phyloP scores from a whole-genome alignment of 164 flowering plant species.

The Brasenia schreberi region DNA sequence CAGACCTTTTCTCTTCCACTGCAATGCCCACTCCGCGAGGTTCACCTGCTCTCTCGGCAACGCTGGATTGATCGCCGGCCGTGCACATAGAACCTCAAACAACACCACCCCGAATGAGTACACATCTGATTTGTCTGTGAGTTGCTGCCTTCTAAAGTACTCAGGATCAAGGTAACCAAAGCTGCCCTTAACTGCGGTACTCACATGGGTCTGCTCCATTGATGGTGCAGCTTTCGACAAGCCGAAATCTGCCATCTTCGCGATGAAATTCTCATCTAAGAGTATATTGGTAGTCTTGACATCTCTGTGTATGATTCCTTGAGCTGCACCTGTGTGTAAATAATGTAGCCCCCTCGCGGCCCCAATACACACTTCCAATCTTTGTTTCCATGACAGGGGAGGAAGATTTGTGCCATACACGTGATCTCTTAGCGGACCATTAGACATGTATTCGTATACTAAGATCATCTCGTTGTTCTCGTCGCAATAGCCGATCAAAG shows the following conservation, averaged over 20 bases:
- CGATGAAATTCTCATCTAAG: conserved; percentile 13
- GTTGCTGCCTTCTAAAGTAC: conserved; percentile 13
- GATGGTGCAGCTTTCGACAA: conserved; percentile 12
- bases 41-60: conserved; percentile 20
- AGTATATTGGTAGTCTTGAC: conserved; percentile 16
- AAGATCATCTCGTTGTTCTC: conserved; percentile 16
- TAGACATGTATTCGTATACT: conserved; percentile 16
- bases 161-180: conserved; percentile 16
- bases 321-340: conserved; percentile 15
- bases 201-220: conserved; percentile 15
- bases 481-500: conserved; percentile 15
- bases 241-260: conserved; percentile 15
- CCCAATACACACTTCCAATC: conserved; percentile 13
- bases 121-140: conserved; percentile 14
- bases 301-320: conserved; percentile 15
- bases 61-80: conserved; percentile 12
- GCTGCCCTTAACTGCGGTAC: conserved; percentile 17
- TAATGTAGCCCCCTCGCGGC: conserved; percentile 16
- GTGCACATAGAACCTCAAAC: conserved; percentile 12
- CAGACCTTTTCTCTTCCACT: conserved; percentile 15
- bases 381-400: conserved; percentile 12
- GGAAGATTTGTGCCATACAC: conserved; percentile 9
- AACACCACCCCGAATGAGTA: conserved; percentile 15
- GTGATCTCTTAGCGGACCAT: conserved; percentile 13
- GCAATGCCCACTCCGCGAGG: conserved; percentile 19